These are phyloP conservation scores for Pestalotiopsis sp. DNA, from an alignment of 2,329 filamentous ascomycete species.

Conservation along the genomic window DNA sequence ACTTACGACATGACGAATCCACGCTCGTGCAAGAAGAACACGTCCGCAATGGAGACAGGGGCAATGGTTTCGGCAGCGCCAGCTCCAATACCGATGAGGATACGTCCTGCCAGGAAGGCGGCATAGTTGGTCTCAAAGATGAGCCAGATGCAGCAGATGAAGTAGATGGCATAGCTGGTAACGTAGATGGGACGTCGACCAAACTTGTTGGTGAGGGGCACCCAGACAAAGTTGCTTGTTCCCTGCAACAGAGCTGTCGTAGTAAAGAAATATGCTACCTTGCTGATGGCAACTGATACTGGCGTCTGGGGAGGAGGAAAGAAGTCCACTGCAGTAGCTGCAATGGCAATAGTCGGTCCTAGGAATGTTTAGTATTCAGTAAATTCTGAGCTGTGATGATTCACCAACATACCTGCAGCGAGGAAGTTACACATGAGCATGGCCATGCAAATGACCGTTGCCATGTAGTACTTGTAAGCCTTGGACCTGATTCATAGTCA, in stretches of 20 bases:
- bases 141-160: conserved; percentile 42
- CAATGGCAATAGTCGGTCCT: conserved; percentile 51
- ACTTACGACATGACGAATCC: conserved; percentile 51
- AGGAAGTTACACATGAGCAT: conserved; percentile 60
- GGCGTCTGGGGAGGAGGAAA: conserved; percentile 37
- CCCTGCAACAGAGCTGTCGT: conserved; percentile 51
- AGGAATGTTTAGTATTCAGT: neutral
- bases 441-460: conserved; percentile 49
- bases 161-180: conserved; percentile 44
- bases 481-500: conserved; percentile 34
- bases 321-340: conserved; percentile 47
- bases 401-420: conserved; percentile 43
- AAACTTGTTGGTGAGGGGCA: conserved; percentile 45
- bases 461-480: conserved; percentile 52
- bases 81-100: conserved; percentile 54
- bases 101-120: conserved; percentile 46
- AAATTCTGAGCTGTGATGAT: neutral
- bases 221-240: conserved; percentile 52
- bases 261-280: conserved; percentile 55
- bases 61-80: conserved; percentile 53
- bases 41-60: conserved; percentile 36
- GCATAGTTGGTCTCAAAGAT: conserved; percentile 42
- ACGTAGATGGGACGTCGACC: conserved; percentile 50
- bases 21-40: conserved; percentile 60
- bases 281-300: conserved; percentile 36